Evolutionary conservation across 192 early-diverging fungal genomes (phyloP).

Genomic region (Backusella westeae): DNA sequence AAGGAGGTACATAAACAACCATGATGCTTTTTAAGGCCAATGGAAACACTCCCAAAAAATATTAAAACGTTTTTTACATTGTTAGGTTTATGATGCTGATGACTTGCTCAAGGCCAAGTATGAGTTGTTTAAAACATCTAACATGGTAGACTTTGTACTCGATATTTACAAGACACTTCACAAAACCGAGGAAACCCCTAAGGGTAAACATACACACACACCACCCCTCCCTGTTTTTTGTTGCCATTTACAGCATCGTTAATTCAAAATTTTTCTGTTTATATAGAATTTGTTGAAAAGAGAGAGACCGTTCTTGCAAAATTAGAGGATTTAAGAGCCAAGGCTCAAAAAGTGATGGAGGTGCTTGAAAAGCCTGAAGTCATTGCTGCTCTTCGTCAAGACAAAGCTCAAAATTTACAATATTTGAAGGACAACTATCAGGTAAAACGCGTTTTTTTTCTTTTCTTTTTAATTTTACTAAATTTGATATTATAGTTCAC

Average conservation of each 20-base stretch:
- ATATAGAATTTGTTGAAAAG: conserved; percentile 61
- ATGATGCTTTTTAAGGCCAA: neutral
- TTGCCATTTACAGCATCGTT: neutral
- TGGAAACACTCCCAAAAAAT: neutral
- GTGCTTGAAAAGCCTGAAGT: conserved; percentile 92
- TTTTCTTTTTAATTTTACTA: neutral
- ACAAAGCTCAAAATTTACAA: conserved; percentile 90
- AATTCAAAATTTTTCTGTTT: neutral
- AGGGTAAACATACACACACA: conserved; percentile 45
- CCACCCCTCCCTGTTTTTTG: neutral
- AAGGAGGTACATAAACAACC: conserved; percentile 52
- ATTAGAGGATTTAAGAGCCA: conserved; percentile 70
- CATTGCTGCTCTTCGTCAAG: conserved; percentile 84
- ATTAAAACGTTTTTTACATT: conserved; percentile 5
- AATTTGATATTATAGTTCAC: conserved; percentile 60
- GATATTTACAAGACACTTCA: conserved; percentile 82
- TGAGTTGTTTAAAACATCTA: conserved; percentile 82
- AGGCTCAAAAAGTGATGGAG: conserved; percentile 81
- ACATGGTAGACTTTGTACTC: conserved; percentile 94
- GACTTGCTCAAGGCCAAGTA: conserved; percentile 86
- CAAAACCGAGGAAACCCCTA: conserved; percentile 69
- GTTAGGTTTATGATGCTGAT: conserved; percentile 71
- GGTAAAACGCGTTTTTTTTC: conserved; percentile 35
- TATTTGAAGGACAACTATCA: conserved; percentile 84
- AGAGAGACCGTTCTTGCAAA: conserved; percentile 72